Evolutionary conservation across 2,329 filamentous ascomycete genomes (phyloP).

Genomic region (Aspergillus spinulosporus): DNA sequence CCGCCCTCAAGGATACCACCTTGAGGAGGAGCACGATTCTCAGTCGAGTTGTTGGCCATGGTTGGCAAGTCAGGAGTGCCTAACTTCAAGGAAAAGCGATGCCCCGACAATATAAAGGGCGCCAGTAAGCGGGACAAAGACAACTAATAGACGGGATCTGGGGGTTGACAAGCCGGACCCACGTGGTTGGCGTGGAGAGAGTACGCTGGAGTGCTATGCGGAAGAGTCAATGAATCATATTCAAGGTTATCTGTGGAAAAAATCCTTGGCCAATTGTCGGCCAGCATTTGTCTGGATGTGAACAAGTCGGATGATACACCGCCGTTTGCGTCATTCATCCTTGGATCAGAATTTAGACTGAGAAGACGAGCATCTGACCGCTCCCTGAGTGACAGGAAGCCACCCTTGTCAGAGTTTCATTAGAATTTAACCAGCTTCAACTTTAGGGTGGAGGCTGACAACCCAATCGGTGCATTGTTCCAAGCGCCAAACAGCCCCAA

Average conservation of each 20-base stretch:
- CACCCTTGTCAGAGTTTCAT: background rate
- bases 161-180: slow-evolving; percentile 3
- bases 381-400: background rate
- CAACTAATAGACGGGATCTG: background rate
- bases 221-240: slow-evolving; percentile 3
- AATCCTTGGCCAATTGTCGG: background rate
- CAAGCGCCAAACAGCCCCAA: background rate
- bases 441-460: slow-evolving; percentile 4
- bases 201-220: background rate
- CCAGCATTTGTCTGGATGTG: background rate
- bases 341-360: background rate
- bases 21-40: slow-evolving; percentile 48
- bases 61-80: slow-evolving; percentile 2
- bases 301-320: slow-evolving; percentile 13
- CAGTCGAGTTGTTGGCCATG: slow-evolving; percentile 27
- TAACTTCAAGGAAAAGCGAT: background rate
- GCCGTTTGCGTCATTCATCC: slow-evolving; percentile 12
- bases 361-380: slow-evolving; percentile 8
- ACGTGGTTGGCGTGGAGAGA: slow-evolving; percentile 9
- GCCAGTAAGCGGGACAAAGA: background rate
- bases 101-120: background rate
- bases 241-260: background rate
- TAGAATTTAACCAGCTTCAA: background rate
- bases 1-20: slow-evolving; percentile 70
- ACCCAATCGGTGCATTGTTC: slow-evolving; percentile 1